Conservation (phyloP, 805 yeast genomes). For the Clavispora santaluciae region DNA sequence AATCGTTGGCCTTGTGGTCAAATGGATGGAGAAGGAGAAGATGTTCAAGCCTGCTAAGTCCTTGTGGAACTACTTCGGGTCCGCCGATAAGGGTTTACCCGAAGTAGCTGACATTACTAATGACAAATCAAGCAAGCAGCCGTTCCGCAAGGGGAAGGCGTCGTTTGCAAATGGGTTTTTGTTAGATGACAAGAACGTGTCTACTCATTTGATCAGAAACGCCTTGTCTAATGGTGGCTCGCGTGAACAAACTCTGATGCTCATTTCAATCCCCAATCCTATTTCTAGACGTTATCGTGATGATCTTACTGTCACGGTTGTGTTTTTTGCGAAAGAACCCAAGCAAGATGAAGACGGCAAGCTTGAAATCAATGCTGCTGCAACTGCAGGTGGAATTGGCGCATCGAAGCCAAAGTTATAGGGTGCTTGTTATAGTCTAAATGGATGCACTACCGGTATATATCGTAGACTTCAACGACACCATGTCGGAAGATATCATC, state of each 20-base stretch:
- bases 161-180: constrained; percentile 39
- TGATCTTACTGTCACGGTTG: constrained; percentile 93
- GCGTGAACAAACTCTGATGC: constrained; percentile 80
- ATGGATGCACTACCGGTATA: no score
- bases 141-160: constrained; percentile 54
- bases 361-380: constrained; percentile 51
- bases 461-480: no score
- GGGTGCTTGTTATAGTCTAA: no score
- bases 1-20: constrained; percentile 84
- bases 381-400: constrained; percentile 54
- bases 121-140: constrained; percentile 62
- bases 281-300: constrained; percentile 89
- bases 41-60: constrained; percentile 50
- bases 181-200: constrained; percentile 79
- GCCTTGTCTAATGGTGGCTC: constrained; percentile 86
- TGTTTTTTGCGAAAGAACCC: constrained; percentile 72
- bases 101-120: constrained; percentile 58
- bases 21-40: constrained; percentile 81
- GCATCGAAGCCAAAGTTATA: constrained; percentile 45
- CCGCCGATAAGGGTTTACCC: constrained; percentile 50
- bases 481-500: no score
- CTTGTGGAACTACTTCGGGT: constrained; percentile 41
- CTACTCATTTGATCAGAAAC: constrained; percentile 90
- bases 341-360: constrained; percentile 41
- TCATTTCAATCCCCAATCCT: constrained; percentile 88